phyloP scores from a whole-genome alignment of 2,329 filamentous ascomycete genomes.

The Sphaerulina vaccinii region DNA sequence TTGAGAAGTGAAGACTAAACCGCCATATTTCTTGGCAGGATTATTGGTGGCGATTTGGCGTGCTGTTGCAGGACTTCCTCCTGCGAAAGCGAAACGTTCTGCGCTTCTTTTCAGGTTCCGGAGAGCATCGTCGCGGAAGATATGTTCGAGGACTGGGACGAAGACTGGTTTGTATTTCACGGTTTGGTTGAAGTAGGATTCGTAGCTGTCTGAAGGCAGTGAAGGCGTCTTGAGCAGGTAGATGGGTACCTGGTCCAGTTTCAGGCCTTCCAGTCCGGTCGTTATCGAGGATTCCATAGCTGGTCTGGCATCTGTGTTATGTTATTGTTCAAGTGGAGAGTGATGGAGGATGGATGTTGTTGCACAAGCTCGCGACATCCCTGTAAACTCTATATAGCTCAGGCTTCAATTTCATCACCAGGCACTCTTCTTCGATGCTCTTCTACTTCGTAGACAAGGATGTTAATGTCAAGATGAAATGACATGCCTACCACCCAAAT shows the following conservation, averaged over 20 bases:
- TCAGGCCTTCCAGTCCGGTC: conserved; percentile 26
- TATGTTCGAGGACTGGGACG: conserved; percentile 74
- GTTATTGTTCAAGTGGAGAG: not conserved
- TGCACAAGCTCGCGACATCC: not conserved
- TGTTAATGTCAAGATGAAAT: conserved; percentile 5
- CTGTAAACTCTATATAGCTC: conserved; percentile 8
- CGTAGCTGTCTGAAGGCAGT: conserved; percentile 67
- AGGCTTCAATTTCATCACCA: conserved; percentile 8
- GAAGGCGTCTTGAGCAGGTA: conserved; percentile 78
- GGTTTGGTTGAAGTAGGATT: conserved; percentile 60
- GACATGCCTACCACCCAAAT: conserved; percentile 39
- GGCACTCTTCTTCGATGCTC: conserved; percentile 15
- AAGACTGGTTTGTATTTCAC: conserved; percentile 64
- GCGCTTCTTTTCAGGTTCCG: conserved; percentile 55
- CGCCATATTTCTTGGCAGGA: conserved; percentile 58
- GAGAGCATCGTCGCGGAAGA: conserved; percentile 61
- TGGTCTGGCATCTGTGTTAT: not conserved
- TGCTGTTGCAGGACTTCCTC: conserved; percentile 29
- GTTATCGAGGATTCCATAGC: conserved; percentile 32
- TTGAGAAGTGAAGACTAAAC: conserved; percentile 82
- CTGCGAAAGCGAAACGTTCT: conserved; percentile 42
- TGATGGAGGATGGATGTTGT: not conserved
- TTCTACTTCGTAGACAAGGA: conserved; percentile 23
- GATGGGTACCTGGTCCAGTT: conserved; percentile 51
- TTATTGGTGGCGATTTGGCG: conserved; percentile 35